Evolutionary conservation across 495 filamentous ascomycete species (phyloP).

Genomic region (Aspergillus saccharolyticus): DNA sequence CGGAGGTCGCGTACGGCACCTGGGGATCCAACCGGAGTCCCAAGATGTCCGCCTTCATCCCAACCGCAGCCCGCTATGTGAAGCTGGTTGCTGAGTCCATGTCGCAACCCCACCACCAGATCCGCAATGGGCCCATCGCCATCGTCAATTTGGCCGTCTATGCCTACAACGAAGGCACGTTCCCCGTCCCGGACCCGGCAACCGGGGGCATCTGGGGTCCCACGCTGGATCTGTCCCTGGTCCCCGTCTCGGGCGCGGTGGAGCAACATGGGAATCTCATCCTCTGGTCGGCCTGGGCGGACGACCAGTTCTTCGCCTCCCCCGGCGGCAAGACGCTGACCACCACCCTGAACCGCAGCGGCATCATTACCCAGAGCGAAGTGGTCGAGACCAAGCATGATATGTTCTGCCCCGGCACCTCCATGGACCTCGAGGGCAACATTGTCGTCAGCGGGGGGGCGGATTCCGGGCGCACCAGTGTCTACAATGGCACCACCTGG

Average conservation of each 20-base stretch:
- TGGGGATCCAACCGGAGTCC: slow-evolving; percentile 36
- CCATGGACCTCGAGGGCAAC: slow-evolving; percentile 44
- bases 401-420: slow-evolving; percentile 62
- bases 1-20: slow-evolving; percentile 38
- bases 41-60: slow-evolving; percentile 38
- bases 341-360: slow-evolving; percentile 35
- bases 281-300: slow-evolving; percentile 38
- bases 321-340: slow-evolving; percentile 39
- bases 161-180: slow-evolving; percentile 3
- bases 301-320: slow-evolving; percentile 30
- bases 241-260: slow-evolving; percentile 39
- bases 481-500: slow-evolving; percentile 39
- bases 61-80: slow-evolving; percentile 36
- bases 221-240: slow-evolving; percentile 48
- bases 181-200: slow-evolving; percentile 7
- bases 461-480: slow-evolving; percentile 38
- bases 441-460: slow-evolving; percentile 51
- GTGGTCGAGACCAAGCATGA: slow-evolving; percentile 48
- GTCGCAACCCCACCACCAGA: background rate
- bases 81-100: slow-evolving; percentile 29
- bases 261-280: slow-evolving; percentile 37
- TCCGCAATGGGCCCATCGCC: slow-evolving; percentile 17
- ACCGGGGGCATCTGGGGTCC: slow-evolving; percentile 44
- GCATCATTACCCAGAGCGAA: slow-evolving; percentile 30
- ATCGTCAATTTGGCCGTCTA: slow-evolving; percentile 35